Evolutionary conservation across 1,284 basidiomycete species (phyloP), one percentile per base, ranked within the genome.

Genomic region (Bondarzewia mesenterica): DNA sequence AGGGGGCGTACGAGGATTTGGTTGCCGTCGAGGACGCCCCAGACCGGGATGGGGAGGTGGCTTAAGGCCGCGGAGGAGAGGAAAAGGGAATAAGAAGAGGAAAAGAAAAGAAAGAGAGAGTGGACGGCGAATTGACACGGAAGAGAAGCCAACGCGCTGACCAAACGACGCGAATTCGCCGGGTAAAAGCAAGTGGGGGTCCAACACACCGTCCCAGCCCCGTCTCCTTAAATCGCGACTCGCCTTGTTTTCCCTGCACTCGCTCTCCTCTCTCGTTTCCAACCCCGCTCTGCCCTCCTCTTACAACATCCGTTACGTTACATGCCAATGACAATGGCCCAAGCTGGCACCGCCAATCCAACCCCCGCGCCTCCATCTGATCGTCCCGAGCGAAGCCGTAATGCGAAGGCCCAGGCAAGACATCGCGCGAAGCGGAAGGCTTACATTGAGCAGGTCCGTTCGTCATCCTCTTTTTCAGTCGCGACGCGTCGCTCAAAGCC

Each of bases 391-490:
- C 82, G 85, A 54, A 84, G 82, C 69, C 80, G 88, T 69, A 90
- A 89, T 69, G 88, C 87, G 50, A 89, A 87, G 63, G 91, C 90
- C 3, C 90, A 94, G 70, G 89, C 90, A 47, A 74, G 90, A 58
- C 90, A 93, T 72, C 80, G 90, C 49, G 91, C 90, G 62, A 93
- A 93, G 68, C 78, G 91, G 66, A 93, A 93, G 72, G 90, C 89
- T 10, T 92, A 93, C 70, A 89, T 93, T 60, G 89, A 92, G 59
- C 84, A 90, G 71, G 89, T 89, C 53, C 54, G 75, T 67, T 46
- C 35, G 47, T 50, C 49, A 32, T 43, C 15, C 49, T 41, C 43
- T 16, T 32, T 16, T 45, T 27, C 35, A 26, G 18, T 42, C 25
- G 21, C 25, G 37, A 32, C 44, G 18, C 10, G 39, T 7, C 48